A percentile compares a stretch with the other conserved stretches of the same genome.
Conservation (phyloP, 2,329 filamentous ascomycete genomes). For the Domatiomyces globalis region DNA sequence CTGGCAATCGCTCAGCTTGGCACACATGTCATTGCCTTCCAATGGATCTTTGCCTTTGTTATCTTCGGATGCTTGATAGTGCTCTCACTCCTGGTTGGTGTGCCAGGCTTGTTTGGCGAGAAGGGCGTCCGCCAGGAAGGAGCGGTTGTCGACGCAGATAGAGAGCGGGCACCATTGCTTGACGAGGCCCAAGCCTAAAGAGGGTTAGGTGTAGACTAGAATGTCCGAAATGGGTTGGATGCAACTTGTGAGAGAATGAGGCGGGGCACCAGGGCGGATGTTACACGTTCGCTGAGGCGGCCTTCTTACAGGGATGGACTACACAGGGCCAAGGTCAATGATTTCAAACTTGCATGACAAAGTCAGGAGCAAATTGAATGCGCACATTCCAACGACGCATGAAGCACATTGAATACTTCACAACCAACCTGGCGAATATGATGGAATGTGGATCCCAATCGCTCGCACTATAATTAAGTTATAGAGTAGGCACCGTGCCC, state of each 20-base stretch:
- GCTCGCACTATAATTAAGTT: slow-evolving; percentile 34
- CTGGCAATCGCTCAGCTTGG: slow-evolving; percentile 67
- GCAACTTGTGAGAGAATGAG: too few species aligned
- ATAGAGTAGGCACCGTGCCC: slow-evolving; percentile 33
- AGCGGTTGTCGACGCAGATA: slow-evolving; percentile 33
- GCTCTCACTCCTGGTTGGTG: slow-evolving; percentile 48
- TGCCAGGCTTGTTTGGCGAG: slow-evolving; percentile 51
- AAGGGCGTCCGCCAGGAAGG: slow-evolving; percentile 34
- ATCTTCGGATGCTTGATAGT: slow-evolving; percentile 66
- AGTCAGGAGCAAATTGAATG: too few species aligned
- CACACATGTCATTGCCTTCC: slow-evolving; percentile 58
- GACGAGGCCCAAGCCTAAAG: slow-evolving; percentile 18
- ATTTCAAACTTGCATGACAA: too few species aligned
- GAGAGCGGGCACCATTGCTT: slow-evolving; percentile 41
- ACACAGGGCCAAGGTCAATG: too few species aligned
- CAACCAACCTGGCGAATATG: too few species aligned
- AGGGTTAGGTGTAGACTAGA: not conserved
- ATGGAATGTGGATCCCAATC: too few species aligned
- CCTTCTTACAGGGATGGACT: too few species aligned
- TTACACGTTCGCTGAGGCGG: too few species aligned
- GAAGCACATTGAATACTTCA: too few species aligned
- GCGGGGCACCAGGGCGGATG: too few species aligned
- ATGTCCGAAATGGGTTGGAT: too few species aligned
- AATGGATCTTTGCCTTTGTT: slow-evolving; percentile 85
- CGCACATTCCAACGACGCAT: too few species aligned